Percentiles rank a stretch among this genome's conserved stretches.
Evolutionary conservation across 768 basidiomycete species (phyloP).

Genomic region (Phaffia australis): DNA sequence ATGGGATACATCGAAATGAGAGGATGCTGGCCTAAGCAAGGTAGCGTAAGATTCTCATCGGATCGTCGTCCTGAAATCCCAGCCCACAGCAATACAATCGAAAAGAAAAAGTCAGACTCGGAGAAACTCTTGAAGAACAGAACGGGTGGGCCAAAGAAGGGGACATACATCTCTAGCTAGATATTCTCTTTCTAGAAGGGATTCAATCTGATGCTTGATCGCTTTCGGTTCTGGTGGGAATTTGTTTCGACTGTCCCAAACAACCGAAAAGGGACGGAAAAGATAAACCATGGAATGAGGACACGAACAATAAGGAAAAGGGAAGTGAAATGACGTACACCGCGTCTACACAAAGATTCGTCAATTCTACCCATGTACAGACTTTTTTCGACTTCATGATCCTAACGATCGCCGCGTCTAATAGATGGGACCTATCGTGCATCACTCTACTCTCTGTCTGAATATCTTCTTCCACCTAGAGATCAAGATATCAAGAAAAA

Average conservation of each 20-base stretch:
- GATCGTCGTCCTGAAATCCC: constrained; percentile 5
- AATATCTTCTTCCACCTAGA: constrained; percentile 70
- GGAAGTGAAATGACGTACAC: constrained; percentile 11
- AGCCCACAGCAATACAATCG: not conserved
- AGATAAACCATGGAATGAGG: not conserved
- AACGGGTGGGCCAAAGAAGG: not conserved
- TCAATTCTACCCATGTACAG: constrained; percentile 18
- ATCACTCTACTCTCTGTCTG: constrained; percentile 75
- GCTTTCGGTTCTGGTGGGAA: constrained; percentile 26
- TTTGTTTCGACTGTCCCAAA: constrained; percentile 2
- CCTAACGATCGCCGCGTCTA: constrained; percentile 92
- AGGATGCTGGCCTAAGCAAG: not conserved
- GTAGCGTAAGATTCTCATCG: constrained; percentile 20
- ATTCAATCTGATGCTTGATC: constrained; percentile 27
- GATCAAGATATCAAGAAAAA: not conserved
- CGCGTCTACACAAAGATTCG: constrained; percentile 20
- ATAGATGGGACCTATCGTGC: constrained; percentile 67
- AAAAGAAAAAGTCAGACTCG: not conserved
- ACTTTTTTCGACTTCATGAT: constrained; percentile 91
- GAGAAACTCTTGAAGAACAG: not conserved
- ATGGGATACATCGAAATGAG: too few relatives aligned
- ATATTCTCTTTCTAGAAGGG: constrained; percentile 20
- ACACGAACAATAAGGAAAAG: not conserved
- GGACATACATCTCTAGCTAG: too few relatives aligned
- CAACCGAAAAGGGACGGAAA: not conserved